phyloP scores from a whole-genome alignment of 2,329 filamentous ascomycete genomes.

The Epichloe typhina region DNA sequence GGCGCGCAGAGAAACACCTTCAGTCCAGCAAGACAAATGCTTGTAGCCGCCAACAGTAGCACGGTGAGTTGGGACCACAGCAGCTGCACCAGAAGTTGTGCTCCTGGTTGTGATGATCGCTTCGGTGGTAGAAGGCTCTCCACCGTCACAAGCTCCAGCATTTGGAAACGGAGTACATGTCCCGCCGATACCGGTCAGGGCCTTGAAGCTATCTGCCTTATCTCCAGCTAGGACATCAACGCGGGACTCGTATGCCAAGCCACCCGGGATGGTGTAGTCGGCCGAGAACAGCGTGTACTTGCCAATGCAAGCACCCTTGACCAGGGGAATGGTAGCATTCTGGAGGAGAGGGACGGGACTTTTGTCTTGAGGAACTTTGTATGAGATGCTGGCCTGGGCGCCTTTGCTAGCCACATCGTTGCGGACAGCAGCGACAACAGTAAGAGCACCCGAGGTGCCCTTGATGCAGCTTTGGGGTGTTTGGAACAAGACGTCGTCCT shows the following conservation, averaged over 20 bases:
- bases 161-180: constrained; percentile 29
- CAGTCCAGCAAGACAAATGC: constrained; percentile 35
- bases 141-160: constrained; percentile 16
- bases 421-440: constrained; percentile 33
- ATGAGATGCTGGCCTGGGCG: constrained; percentile 29
- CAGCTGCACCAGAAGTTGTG: constrained; percentile 15
- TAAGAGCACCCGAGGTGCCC: constrained; percentile 27
- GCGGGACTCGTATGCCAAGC: constrained; percentile 29
- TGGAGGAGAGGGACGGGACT: constrained; percentile 30
- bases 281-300: constrained; percentile 35
- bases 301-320: constrained; percentile 30
- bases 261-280: constrained; percentile 30
- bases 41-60: constrained; percentile 29
- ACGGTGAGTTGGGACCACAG: constrained; percentile 20
- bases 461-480: constrained; percentile 42
- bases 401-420: constrained; percentile 31
- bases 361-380: constrained; percentile 26
- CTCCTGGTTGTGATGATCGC: constrained; percentile 5
- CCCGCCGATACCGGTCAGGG: constrained; percentile 28
- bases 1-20: constrained; percentile 30
- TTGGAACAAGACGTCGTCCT: constrained; percentile 43
- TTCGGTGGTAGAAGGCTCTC: constrained; percentile 3
- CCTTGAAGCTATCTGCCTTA: constrained; percentile 35
- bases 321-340: constrained; percentile 26
- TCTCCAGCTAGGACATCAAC: constrained; percentile 31